Evolutionary conservation across 2,329 filamentous ascomycete genomes (phyloP).

Genomic region (Nigrograna mackinnonii): DNA sequence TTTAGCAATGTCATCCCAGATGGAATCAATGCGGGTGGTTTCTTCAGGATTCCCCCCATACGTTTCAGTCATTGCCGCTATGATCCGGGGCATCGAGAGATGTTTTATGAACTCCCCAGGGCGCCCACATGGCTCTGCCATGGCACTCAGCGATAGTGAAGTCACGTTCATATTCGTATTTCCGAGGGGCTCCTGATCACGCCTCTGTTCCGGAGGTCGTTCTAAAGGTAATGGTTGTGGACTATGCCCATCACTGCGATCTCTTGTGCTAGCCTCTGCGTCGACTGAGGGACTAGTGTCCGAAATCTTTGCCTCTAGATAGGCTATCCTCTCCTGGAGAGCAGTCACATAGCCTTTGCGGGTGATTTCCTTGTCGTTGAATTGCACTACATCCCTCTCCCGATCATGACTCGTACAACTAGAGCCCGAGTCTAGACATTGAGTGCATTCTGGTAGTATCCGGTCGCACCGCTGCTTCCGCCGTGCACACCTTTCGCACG

Average conservation of each 20-base stretch:
- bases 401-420: neutral
- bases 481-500: conserved; percentile 1
- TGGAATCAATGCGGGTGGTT: neutral
- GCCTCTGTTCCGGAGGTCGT: no score
- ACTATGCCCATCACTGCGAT: neutral
- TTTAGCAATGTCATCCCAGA: conserved; percentile 1
- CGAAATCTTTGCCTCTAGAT: neutral
- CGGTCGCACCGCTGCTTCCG: neutral
- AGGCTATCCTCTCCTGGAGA: conserved; percentile 1
- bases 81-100: neutral
- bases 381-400: neutral
- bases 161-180: neutral
- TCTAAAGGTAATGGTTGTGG: neutral
- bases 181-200: no score
- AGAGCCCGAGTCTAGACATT: conserved; percentile 1
- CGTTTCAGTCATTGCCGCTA: neutral
- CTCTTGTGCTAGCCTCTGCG: neutral
- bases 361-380: conserved; percentile 2
- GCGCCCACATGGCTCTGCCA: neutral
- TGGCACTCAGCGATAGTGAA: neutral
- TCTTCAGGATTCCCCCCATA: neutral
- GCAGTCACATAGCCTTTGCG: conserved; percentile 2
- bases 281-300: no score
- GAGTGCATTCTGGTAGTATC: neutral
- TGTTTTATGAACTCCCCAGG: neutral